phyloP scores from a whole-genome alignment of 441 rosid species.

The Pelargonium exstipulatum region DNA sequence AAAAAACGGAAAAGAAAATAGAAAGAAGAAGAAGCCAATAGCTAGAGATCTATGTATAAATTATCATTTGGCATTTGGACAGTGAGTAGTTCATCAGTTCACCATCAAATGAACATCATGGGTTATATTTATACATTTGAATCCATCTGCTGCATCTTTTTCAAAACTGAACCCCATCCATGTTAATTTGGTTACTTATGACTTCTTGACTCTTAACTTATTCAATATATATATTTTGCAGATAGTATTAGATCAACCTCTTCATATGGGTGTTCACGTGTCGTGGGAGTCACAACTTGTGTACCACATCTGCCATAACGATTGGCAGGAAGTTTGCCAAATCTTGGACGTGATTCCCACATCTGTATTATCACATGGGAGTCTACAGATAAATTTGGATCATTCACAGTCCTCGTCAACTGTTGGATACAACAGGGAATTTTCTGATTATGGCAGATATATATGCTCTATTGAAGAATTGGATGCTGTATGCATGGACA shows the following conservation, averaged over 20 bases:
- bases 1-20: not conserved
- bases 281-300: conserved; percentile 96
- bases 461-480: conserved; percentile 70
- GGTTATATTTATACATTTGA: not conserved
- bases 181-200: not conserved
- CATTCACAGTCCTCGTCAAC: conserved; percentile 44
- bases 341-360: conserved; percentile 72
- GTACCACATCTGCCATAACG: conserved; percentile 79
- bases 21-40: not conserved
- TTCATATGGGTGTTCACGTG: conserved; percentile 89
- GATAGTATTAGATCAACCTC: conserved; percentile 97
- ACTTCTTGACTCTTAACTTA: conserved; percentile 8
- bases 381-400: conserved; percentile 73
- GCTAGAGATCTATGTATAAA: not conserved
- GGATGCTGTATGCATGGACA: conserved; percentile 74
- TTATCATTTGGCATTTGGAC: not conserved
- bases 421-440: conserved; percentile 40
- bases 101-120: not conserved
- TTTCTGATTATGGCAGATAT: conserved; percentile 40
- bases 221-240: conserved; percentile 32
- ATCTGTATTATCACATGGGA: conserved; percentile 62
- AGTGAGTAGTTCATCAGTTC: not conserved
- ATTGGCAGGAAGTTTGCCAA: conserved; percentile 88
- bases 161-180: not conserved
- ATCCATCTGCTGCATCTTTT: not conserved